Percentiles rank a stretch among this genome's conserved stretches.
Conservation (phyloP, 2,329 filamentous ascomycete species). For the Venturia asperata region DNA sequence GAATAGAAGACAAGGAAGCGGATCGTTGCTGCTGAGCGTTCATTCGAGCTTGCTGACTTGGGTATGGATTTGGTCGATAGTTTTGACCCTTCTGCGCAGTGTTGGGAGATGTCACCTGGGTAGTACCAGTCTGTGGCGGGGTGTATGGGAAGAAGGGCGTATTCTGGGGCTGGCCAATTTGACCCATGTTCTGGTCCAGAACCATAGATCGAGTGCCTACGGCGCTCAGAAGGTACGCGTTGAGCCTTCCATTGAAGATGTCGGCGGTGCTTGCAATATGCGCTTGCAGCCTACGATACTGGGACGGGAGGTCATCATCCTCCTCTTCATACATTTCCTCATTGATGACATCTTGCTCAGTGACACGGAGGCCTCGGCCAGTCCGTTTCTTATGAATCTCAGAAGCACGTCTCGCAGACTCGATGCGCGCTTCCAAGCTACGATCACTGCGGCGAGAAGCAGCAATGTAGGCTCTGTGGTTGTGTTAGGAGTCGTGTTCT, state of each 20-base stretch:
- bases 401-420: constrained; percentile 83
- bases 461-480: constrained; percentile 73
- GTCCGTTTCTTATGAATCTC: constrained; percentile 84
- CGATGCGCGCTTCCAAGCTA: constrained; percentile 77
- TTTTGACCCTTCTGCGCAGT: constrained; percentile 1
- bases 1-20: not conserved
- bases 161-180: not conserved
- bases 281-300: constrained; percentile 17
- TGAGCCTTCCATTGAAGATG: constrained; percentile 15
- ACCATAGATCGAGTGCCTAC: constrained; percentile 12
- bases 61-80: constrained; percentile 10
- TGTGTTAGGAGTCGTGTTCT: not conserved
- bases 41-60: constrained; percentile 10
- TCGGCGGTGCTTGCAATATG: constrained; percentile 14
- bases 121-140: constrained; percentile 12
- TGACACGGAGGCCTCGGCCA: constrained; percentile 72
- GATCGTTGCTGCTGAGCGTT: constrained; percentile 2
- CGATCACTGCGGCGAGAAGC: constrained; percentile 82
- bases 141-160: constrained; percentile 17
- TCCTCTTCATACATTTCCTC: constrained; percentile 98
- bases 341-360: constrained; percentile 76
- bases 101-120: not conserved
- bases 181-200: constrained; percentile 14
- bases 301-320: constrained; percentile 56
- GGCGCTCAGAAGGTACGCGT: constrained; percentile 10